Conservation (phyloP, 768 basidiomycete genomes). For the Suillus cothurnatus region DNA sequence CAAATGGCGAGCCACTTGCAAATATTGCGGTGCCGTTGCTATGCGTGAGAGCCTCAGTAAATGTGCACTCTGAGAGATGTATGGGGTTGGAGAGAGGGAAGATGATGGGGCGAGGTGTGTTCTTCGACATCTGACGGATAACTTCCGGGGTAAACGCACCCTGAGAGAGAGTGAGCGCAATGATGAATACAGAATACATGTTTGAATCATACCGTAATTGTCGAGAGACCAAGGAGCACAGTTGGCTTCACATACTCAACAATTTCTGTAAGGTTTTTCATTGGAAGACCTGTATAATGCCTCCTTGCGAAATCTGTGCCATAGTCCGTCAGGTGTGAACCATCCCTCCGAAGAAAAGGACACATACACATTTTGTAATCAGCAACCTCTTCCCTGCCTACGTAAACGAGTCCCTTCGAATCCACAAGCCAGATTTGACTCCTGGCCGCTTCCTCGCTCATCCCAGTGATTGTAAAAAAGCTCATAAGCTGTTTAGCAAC, state of each 20-base stretch:
- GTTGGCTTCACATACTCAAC: constrained; percentile 84
- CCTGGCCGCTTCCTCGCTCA: constrained; percentile 77
- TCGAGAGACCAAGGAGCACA: constrained; percentile 88
- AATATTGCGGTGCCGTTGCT: constrained; percentile 80
- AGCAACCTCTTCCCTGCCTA: constrained; percentile 69
- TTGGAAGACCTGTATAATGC: constrained; percentile 77
- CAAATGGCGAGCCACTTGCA: constrained; percentile 89
- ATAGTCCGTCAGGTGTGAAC: constrained; percentile 10
- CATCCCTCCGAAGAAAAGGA: neutral
- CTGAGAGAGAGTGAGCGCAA: constrained; percentile 29
- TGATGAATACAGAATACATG: neutral
- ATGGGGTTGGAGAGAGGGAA: constrained; percentile 94
- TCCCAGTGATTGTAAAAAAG: constrained; percentile 83
- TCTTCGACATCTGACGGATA: constrained; percentile 72
- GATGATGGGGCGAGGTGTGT: constrained; percentile 85
- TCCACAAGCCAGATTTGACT: constrained; percentile 81
- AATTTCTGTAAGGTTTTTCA: constrained; percentile 75
- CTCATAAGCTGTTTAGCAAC: constrained; percentile 87
- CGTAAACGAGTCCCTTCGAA: constrained; percentile 83
- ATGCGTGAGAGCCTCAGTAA: constrained; percentile 70
- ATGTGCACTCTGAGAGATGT: constrained; percentile 78
- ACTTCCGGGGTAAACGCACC: constrained; percentile 76
- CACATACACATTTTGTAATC: constrained; percentile 80
- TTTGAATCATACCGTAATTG: constrained; percentile 52
- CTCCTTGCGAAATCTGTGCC: constrained; percentile 74